These are phyloP conservation scores for Amylostereum chailletii DNA, from an alignment of 1,284 basidiomycete genomes.

Conservation along the genomic window DNA sequence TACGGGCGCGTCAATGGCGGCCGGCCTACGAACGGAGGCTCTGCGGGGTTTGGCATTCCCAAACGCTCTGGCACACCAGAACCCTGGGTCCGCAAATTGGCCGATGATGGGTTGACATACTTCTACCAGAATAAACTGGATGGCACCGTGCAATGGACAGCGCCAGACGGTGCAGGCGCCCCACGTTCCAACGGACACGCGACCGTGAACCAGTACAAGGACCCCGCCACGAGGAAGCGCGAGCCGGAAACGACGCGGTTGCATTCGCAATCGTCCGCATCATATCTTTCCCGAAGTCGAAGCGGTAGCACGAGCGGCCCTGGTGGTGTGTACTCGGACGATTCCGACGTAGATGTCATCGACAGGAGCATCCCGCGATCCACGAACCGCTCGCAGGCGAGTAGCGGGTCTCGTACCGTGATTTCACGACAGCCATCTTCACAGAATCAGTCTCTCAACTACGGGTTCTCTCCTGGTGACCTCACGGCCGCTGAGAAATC, in stretches of 20 bases:
- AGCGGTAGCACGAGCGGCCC: conserved; percentile 31
- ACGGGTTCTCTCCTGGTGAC: conserved; percentile 16
- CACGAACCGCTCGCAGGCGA: neutral
- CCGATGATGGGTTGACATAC: conserved; percentile 76
- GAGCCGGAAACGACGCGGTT: conserved; percentile 18
- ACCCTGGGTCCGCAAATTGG: conserved; percentile 70
- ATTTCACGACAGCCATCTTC: neutral
- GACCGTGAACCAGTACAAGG: conserved; percentile 2
- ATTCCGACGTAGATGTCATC: conserved; percentile 48
- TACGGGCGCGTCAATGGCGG: conserved; percentile 7
- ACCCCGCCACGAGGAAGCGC: conserved; percentile 1
- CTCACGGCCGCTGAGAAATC: conserved; percentile 58
- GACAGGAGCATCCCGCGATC: conserved; percentile 28
- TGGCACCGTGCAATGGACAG: conserved; percentile 58
- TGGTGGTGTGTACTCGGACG: conserved; percentile 65
- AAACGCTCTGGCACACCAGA: conserved; percentile 54
- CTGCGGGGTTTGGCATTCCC: conserved; percentile 49
- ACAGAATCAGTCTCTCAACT: conserved; percentile 7
- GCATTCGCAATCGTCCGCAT: conserved; percentile 27
- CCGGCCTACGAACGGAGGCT: conserved; percentile 18
- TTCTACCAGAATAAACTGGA: conserved; percentile 71
- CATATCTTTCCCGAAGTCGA: conserved; percentile 20
- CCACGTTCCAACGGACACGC: neutral
- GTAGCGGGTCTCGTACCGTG: conserved; percentile 3
- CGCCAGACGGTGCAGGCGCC: conserved; percentile 31